These are phyloP conservation scores for Lichtheimia ornata DNA, from an alignment of 371 early-diverging fungal species.

Conservation along the genomic window DNA sequence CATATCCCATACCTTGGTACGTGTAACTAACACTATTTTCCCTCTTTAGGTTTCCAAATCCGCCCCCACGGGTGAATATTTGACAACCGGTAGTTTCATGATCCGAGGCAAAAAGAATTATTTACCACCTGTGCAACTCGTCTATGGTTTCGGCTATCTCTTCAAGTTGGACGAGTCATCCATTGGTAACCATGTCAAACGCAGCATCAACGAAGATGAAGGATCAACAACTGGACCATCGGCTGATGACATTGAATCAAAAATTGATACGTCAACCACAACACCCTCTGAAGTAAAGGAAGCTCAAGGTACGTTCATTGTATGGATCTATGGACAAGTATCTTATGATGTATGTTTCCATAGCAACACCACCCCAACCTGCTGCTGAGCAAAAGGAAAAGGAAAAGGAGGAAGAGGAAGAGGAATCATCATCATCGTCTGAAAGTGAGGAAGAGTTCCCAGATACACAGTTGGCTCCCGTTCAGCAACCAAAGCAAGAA, in stretches of 20 bases:
- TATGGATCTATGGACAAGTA: no score
- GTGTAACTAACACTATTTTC: not conserved
- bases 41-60: constrained; percentile 79
- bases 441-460: constrained; percentile 54
- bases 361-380: no score
- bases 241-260: constrained; percentile 9
- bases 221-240: constrained; percentile 7
- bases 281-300: not conserved
- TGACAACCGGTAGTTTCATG: constrained; percentile 96
- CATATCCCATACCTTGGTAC: no score
- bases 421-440: not conserved
- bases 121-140: constrained; percentile 92
- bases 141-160: constrained; percentile 96
- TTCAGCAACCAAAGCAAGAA: constrained; percentile 5
- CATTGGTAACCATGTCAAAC: constrained; percentile 67
- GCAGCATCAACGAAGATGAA: constrained; percentile 21
- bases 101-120: constrained; percentile 97
- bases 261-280: not conserved
- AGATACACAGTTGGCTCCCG: constrained; percentile 55
- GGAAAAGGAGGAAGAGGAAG: not conserved
- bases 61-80: constrained; percentile 96
- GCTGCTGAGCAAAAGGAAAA: not conserved
- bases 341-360: no score
- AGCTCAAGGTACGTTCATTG: no score
- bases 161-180: constrained; percentile 88